A percentile compares a stretch with the other conserved stretches of the same genome.
phyloP scores from a whole-genome alignment of 495 filamentous ascomycete species.

The Podospora tetraspora region DNA sequence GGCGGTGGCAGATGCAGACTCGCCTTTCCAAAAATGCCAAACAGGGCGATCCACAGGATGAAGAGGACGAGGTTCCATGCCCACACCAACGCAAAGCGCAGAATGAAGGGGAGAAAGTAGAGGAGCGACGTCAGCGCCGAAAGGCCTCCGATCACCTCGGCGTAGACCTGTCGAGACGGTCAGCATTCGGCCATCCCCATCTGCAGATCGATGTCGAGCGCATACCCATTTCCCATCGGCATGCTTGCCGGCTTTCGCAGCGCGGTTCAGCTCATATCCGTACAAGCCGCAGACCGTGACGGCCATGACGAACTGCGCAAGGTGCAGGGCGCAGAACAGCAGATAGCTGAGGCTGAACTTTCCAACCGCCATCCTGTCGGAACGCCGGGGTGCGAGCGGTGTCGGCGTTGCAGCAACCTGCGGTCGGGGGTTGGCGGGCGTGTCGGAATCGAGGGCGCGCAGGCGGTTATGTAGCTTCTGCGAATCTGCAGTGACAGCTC shows the following conservation, averaged over 20 bases:
- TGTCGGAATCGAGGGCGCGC: background rate
- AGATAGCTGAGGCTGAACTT: constrained; percentile 36
- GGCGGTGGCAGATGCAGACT: background rate
- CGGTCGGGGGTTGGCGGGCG: background rate
- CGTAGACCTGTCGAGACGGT: constrained; percentile 52
- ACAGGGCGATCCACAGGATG: constrained; percentile 71
- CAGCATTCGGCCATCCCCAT: background rate
- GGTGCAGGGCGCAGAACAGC: constrained; percentile 51
- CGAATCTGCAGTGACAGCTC: background rate
- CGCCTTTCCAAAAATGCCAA: constrained; percentile 68
- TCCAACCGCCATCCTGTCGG: constrained; percentile 33
- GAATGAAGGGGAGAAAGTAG: constrained; percentile 57
- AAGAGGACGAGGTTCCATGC: constrained; percentile 67
- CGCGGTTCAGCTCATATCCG: constrained; percentile 59
- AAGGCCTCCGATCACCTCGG: constrained; percentile 58
- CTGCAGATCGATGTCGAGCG: background rate
- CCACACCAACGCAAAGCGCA: constrained; percentile 50
- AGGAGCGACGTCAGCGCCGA: constrained; percentile 56
- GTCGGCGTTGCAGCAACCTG: background rate
- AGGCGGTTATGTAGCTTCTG: background rate
- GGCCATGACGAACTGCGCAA: constrained; percentile 68
- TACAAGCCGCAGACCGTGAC: constrained; percentile 76
- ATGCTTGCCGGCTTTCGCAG: constrained; percentile 45
- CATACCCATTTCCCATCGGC: constrained; percentile 63
- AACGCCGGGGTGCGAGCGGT: background rate